Conservation (phyloP, 768 basidiomycete species). For the Amanita molliuscula region DNA sequence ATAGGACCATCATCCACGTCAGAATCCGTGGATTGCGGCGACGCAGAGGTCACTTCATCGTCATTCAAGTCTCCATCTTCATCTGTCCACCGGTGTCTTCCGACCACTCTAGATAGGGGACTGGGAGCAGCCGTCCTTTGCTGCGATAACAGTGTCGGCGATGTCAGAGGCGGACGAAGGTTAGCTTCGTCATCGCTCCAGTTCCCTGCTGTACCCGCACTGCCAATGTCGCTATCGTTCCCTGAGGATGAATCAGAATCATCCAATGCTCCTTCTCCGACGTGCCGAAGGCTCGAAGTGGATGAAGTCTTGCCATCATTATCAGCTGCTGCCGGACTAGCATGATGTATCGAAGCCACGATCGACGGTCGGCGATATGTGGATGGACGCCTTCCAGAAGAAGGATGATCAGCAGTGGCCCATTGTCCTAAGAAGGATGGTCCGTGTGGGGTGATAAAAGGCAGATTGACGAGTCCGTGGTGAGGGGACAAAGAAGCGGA, state of each 20-base stretch:
- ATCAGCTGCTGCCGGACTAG: slow-evolving; percentile 31
- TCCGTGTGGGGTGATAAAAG: too few species aligned
- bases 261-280: slow-evolving; percentile 70
- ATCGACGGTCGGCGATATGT: slow-evolving; percentile 11
- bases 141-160: slow-evolving; percentile 22
- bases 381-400: slow-evolving; percentile 6
- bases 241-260: slow-evolving; percentile 62
- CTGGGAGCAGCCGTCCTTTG: slow-evolving; percentile 40
- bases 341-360: slow-evolving; percentile 12
- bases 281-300: slow-evolving; percentile 41
- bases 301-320: slow-evolving; percentile 2
- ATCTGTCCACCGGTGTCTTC: slow-evolving; percentile 43
- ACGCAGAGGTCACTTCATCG: slow-evolving; percentile 46
- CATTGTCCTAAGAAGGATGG: slow-evolving; percentile 29
- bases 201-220: slow-evolving; percentile 18
- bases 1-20: slow-evolving; percentile 37
- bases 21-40: slow-evolving; percentile 56
- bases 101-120: slow-evolving; percentile 52
- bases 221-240: slow-evolving; percentile 22
- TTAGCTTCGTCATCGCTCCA: slow-evolving; percentile 26
- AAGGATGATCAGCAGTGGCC: slow-evolving; percentile 19
- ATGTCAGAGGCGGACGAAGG: slow-evolving; percentile 18
- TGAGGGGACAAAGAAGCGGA: slow-evolving; percentile 51
- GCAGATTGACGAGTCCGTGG: slow-evolving; percentile 23
- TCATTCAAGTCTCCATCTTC: slow-evolving; percentile 34